A percentile compares a stretch with the other conserved stretches of the same genome.
phyloP scores from a whole-genome alignment of 441 rosid species.

The Populus trichocarpa region DNA sequence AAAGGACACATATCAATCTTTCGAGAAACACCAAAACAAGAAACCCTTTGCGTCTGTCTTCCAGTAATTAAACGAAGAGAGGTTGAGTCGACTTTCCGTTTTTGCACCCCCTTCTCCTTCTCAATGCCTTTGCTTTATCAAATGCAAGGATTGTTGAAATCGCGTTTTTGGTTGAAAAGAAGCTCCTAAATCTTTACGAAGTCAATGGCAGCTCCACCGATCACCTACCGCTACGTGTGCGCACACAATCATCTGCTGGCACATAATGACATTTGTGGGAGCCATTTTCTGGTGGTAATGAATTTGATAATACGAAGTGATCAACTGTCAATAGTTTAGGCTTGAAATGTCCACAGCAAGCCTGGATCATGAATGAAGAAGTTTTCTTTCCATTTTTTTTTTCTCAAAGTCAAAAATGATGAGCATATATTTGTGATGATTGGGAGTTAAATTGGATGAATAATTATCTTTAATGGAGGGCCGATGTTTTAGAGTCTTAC shows the following conservation, averaged over 20 bases:
- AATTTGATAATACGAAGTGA: not conserved
- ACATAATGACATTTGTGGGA: not conserved
- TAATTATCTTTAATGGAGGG: too few species aligned
- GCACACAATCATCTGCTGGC: not conserved
- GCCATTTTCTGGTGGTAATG: not conserved
- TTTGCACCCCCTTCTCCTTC: not conserved
- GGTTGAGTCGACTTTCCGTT: not conserved
- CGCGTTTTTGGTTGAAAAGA: constrained; percentile 9
- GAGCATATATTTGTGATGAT: too few species aligned
- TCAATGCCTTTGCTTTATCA: not conserved
- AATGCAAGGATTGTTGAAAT: not conserved
- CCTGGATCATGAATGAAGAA: not conserved
- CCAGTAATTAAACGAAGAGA: not conserved
- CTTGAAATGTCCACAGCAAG: not conserved
- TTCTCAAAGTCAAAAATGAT: too few species aligned
- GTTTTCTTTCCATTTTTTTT: not conserved
- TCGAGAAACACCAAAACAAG: not conserved
- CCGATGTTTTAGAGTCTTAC: too few species aligned
- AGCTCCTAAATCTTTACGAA: not conserved
- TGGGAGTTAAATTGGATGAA: too few species aligned
- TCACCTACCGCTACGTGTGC: not conserved
- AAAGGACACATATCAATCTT: constrained; percentile 63
- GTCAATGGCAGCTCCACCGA: constrained; percentile 8
- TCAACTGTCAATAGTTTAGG: not conserved
- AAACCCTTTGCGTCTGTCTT: not conserved